phyloP scores from a whole-genome alignment of 768 basidiomycete genomes.

The Termitomyces sp. region DNA sequence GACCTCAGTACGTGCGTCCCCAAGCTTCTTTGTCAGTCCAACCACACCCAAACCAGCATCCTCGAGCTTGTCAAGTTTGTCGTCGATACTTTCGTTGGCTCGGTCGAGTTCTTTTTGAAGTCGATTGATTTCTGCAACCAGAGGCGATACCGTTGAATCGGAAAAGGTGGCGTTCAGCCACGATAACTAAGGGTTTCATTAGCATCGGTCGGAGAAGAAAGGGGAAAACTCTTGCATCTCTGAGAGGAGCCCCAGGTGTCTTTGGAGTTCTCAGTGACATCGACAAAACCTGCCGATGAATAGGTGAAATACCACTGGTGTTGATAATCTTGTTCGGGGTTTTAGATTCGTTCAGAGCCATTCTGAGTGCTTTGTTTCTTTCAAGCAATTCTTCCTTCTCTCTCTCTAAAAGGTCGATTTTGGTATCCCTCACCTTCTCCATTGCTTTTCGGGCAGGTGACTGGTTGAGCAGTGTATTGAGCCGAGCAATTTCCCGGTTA shows the following conservation, averaged over 20 bases:
- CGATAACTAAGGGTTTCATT: conserved; percentile 46
- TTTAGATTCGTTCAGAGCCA: conserved; percentile 41
- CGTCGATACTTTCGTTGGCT: conserved; percentile 83
- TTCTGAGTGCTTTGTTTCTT: conserved; percentile 54
- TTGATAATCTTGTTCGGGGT: conserved; percentile 57
- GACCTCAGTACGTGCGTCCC: conserved; percentile 60
- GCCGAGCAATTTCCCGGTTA: conserved; percentile 64
- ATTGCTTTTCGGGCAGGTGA: conserved; percentile 75
- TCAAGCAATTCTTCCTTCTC: conserved; percentile 75
- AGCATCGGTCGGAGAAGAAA: not conserved
- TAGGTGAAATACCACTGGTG: conserved; percentile 63
- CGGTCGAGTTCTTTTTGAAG: conserved; percentile 70
- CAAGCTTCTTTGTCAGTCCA: conserved; percentile 61
- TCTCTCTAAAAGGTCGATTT: conserved; percentile 69
- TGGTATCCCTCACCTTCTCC: conserved; percentile 68
- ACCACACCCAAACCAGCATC: conserved; percentile 75
- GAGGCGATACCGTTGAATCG: conserved; percentile 53
- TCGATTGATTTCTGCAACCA: conserved; percentile 66
- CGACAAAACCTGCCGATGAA: conserved; percentile 65
- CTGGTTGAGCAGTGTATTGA: conserved; percentile 61
- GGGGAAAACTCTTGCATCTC: conserved; percentile 55
- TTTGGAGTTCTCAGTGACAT: conserved; percentile 65
- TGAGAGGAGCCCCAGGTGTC: conserved; percentile 74
- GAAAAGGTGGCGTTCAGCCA: conserved; percentile 62
- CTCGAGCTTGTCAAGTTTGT: conserved; percentile 82